These are phyloP conservation scores for Rosa multiflora DNA, from an alignment of 306 rosid genomes.

Conservation along the genomic window DNA sequence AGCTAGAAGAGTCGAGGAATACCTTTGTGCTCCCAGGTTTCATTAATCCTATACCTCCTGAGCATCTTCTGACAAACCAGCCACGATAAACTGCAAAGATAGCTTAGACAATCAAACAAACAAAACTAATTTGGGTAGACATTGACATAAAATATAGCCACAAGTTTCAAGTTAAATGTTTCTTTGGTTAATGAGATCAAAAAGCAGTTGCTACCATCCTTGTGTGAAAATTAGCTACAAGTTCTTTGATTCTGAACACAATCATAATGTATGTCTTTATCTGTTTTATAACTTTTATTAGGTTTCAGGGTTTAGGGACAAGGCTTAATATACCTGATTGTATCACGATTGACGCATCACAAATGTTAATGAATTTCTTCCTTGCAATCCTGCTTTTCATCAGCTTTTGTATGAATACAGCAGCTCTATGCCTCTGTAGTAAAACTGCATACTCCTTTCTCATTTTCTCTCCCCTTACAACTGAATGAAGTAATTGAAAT, in stretches of 20 bases:
- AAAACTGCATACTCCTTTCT: conserved; percentile 63
- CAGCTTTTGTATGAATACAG: conserved; percentile 65
- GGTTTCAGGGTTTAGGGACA: not conserved
- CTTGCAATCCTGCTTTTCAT: conserved; percentile 50
- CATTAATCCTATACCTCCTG: conserved; percentile 70
- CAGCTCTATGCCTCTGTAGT: conserved; percentile 72
- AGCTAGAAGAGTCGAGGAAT: conserved; percentile 14
- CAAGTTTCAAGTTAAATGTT: not conserved
- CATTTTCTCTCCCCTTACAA: conserved; percentile 69
- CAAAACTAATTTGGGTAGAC: not conserved
- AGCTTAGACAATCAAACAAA: conserved; percentile 21
- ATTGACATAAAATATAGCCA: not conserved
- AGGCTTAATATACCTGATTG: conserved; percentile 59
- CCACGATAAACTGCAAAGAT: conserved; percentile 78
- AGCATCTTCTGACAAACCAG: conserved; percentile 86
- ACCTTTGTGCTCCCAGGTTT: conserved; percentile 63
- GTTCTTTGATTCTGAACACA: not conserved
- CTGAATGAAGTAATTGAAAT: conserved; percentile 48
- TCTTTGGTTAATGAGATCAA: not conserved
- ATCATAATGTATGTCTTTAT: not conserved
- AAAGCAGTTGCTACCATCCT: not conserved
- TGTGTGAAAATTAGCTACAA: no score
- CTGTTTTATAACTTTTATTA: not conserved
- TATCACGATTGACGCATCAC: conserved; percentile 63
- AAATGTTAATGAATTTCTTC: conserved; percentile 44